Conservation (phyloP, 1,284 basidiomycete species). For the Trichosporon sp. region DNA sequence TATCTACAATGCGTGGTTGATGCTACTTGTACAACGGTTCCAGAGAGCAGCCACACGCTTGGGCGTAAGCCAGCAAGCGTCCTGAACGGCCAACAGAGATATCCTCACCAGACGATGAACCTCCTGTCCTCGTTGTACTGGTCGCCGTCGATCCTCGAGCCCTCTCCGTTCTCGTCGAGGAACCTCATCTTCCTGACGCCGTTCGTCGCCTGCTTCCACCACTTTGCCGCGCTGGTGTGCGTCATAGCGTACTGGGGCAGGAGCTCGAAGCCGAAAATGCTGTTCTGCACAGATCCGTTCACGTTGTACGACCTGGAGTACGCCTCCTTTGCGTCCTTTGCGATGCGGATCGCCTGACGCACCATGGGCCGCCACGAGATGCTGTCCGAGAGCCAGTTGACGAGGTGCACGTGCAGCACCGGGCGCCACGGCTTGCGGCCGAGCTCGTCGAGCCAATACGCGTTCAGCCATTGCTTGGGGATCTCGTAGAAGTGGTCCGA, state of each 20-base stretch:
- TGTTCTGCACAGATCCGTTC: not conserved
- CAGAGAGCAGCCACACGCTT: not conserved
- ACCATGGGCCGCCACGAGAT: slow-evolving; percentile 8
- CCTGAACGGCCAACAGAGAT: not conserved
- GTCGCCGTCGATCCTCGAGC: not conserved
- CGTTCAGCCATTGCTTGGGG: slow-evolving; percentile 20
- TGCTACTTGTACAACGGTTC: not conserved
- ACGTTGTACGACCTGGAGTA: not conserved
- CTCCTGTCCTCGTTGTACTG: not conserved
- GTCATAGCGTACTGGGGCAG: slow-evolving; percentile 2
- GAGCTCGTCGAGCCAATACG: slow-evolving; percentile 11
- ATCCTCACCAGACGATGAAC: not conserved
- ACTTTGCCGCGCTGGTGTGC: not conserved
- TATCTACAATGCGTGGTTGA: not conserved
- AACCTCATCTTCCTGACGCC: slow-evolving; percentile 7
- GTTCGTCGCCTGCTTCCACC: not conserved
- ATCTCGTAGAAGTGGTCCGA: slow-evolving; percentile 14
- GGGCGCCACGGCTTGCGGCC: slow-evolving; percentile 4
- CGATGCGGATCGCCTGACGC: not conserved
- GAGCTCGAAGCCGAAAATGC: not conserved
- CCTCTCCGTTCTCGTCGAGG: slow-evolving; percentile 9
- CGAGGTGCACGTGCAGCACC: slow-evolving; percentile 13
- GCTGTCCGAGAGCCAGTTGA: slow-evolving; percentile 10
- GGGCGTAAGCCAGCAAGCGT: not conserved
- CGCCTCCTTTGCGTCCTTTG: not conserved